Conservation (phyloP, 805 yeast genomes). For the Lipomyces mesembrius region DNA sequence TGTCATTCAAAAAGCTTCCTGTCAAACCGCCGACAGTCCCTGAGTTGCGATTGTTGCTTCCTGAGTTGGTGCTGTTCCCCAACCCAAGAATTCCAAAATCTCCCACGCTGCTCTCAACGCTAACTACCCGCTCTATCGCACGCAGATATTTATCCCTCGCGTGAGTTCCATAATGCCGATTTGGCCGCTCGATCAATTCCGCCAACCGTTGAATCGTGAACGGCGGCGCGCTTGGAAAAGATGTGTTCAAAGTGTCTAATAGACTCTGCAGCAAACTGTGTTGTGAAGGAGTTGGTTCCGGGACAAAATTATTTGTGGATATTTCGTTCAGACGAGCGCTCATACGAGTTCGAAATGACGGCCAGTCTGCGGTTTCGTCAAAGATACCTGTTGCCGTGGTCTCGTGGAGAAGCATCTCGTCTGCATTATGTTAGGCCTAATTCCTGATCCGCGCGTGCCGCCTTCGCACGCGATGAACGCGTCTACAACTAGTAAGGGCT, state of each 20-base stretch:
- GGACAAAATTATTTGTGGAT: not conserved
- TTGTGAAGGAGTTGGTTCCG: slow-evolving; percentile 11
- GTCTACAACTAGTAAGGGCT: not conserved
- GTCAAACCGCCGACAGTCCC: not conserved
- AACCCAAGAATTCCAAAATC: slow-evolving; percentile 18
- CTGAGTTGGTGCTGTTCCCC: not conserved
- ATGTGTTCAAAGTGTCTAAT: not conserved
- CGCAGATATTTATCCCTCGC: slow-evolving; percentile 40
- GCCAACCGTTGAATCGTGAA: slow-evolving; percentile 49
- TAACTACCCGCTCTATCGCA: slow-evolving; percentile 41
- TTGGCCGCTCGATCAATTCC: slow-evolving; percentile 45
- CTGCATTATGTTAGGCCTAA: not conserved
- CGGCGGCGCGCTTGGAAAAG: slow-evolving; percentile 43
- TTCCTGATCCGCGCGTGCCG: not conserved
- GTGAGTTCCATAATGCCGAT: slow-evolving; percentile 36
- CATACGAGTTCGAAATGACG: slow-evolving; percentile 1
- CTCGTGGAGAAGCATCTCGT: slow-evolving; percentile 1
- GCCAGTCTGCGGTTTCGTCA: slow-evolving; percentile 11
- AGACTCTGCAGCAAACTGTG: not conserved
- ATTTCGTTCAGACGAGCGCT: not conserved
- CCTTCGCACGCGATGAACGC: not conserved
- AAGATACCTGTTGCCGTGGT: slow-evolving; percentile 3
- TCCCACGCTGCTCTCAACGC: slow-evolving; percentile 33
- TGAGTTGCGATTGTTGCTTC: not conserved
- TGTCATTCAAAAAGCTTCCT: not conserved